phyloP scores from a whole-genome alignment of 768 basidiomycete species.

The Leccinum variicolor region DNA sequence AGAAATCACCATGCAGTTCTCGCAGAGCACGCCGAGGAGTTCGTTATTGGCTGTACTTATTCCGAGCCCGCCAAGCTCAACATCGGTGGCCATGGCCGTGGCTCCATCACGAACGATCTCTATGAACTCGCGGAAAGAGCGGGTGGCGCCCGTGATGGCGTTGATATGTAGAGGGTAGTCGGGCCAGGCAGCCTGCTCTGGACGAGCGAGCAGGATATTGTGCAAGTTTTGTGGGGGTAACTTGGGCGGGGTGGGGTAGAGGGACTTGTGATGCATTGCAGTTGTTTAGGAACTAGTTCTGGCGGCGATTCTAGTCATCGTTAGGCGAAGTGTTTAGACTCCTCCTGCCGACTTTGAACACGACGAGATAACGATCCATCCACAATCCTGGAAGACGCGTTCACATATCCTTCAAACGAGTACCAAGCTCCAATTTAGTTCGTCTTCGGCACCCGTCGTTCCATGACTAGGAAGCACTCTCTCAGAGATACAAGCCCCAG shows the following conservation, averaged over 20 bases:
- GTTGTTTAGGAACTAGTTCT: too few relatives aligned
- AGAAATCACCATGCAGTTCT: conserved; percentile 57
- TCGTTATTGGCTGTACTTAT: conserved; percentile 46
- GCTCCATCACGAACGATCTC: conserved; percentile 51
- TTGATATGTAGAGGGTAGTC: conserved; percentile 59
- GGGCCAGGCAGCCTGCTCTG: conserved; percentile 51
- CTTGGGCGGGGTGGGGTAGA: conserved; percentile 49
- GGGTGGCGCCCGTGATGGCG: conserved; percentile 43
- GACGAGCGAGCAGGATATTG: conserved; percentile 50
- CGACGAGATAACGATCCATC: too few relatives aligned
- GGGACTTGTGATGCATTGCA: conserved; percentile 49
- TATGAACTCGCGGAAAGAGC: conserved; percentile 47
- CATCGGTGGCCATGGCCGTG: conserved; percentile 51
- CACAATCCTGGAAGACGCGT: too few relatives aligned
- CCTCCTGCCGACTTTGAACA: too few relatives aligned
- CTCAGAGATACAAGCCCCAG: too few relatives aligned
- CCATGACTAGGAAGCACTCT: too few relatives aligned
- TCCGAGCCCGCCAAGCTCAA: conserved; percentile 53
- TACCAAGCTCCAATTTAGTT: too few relatives aligned
- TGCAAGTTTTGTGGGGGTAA: conserved; percentile 52
- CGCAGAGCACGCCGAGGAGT: conserved; percentile 66
- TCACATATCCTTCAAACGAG: too few relatives aligned
- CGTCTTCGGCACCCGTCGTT: too few relatives aligned
- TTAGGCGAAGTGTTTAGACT: too few relatives aligned
- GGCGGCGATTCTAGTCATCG: too few relatives aligned